A percentile compares a stretch with the other conserved stretches of the same genome.
Evolutionary conservation across 1,284 basidiomycete genomes (phyloP).

Genomic region (Pulveroboletus ridleyi): DNA sequence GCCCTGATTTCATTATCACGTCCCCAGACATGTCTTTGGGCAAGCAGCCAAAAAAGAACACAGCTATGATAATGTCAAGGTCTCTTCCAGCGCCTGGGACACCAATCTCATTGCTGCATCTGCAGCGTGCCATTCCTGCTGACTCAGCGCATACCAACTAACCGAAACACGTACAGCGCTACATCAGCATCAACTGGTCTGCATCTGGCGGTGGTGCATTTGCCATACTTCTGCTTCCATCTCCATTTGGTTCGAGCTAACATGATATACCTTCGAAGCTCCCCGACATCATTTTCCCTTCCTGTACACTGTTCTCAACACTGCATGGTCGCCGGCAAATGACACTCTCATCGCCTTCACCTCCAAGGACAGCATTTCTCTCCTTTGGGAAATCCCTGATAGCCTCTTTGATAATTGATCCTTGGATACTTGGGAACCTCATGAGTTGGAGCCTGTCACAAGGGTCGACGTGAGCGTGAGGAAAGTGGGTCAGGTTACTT

Average conservation of each 20-base stretch:
- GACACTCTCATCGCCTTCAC: slow-evolving; percentile 90
- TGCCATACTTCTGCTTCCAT: slow-evolving; percentile 87
- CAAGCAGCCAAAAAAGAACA: slow-evolving; percentile 86
- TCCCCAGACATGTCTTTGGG: slow-evolving; percentile 87
- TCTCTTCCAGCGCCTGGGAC: slow-evolving; percentile 93
- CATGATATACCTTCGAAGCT: slow-evolving; percentile 77
- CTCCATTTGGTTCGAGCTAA: slow-evolving; percentile 67
- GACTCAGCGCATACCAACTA: neutral
- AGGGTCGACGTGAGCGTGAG: slow-evolving; percentile 78
- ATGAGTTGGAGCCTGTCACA: slow-evolving; percentile 85
- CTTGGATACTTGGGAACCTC: slow-evolving; percentile 80
- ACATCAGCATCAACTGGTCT: slow-evolving; percentile 95
- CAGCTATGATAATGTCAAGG: slow-evolving; percentile 90
- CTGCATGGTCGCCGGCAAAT: slow-evolving; percentile 96
- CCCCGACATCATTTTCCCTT: slow-evolving; percentile 93
- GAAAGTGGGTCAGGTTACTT: slow-evolving; percentile 94
- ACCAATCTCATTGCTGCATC: slow-evolving; percentile 93
- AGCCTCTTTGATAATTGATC: slow-evolving; percentile 86
- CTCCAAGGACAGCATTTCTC: slow-evolving; percentile 93
- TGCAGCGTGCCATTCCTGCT: slow-evolving; percentile 45
- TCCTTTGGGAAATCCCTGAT: slow-evolving; percentile 88
- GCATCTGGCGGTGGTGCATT: slow-evolving; percentile 96
- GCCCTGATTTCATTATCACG: slow-evolving; percentile 14
- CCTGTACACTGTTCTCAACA: slow-evolving; percentile 94
- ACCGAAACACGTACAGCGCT: slow-evolving; percentile 57